phyloP scores from a whole-genome alignment of 257 asterid genomes.

The Salvia hispanica region DNA sequence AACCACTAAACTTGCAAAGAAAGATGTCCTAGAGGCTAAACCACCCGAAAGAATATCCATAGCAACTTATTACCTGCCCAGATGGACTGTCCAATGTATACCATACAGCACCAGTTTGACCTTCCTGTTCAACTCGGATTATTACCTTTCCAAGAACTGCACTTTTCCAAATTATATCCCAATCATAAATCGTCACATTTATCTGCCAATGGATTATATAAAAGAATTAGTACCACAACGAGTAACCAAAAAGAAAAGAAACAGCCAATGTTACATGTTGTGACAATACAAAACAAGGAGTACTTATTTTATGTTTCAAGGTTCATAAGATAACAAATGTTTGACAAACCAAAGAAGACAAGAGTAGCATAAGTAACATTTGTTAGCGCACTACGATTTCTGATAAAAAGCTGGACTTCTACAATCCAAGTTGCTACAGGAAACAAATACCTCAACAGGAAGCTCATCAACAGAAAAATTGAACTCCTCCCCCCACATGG shows the following conservation, averaged over 20 bases:
- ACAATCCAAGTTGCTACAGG: conserved; percentile 17
- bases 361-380: not conserved
- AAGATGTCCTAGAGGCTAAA: conserved; percentile 5
- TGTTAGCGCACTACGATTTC: not conserved
- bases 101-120: conserved; percentile 88
- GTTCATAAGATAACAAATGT: conserved; percentile 7
- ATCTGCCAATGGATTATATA: conserved; percentile 62
- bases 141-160: conserved; percentile 94
- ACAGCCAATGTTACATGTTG: conserved; percentile 3
- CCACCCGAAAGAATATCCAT: too few species aligned
- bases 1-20: conserved; percentile 16
- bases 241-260: conserved; percentile 17
- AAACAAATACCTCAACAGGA: conserved; percentile 73
- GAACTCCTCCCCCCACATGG: conserved; percentile 99
- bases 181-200: conserved; percentile 89
- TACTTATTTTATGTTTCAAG: not conserved
- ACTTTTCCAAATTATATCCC: conserved; percentile 99
- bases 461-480: conserved; percentile 91
- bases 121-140: conserved; percentile 77
- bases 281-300: conserved; percentile 19
- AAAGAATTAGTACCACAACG: conserved; percentile 37
- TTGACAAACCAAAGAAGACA: not conserved
- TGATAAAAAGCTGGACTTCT: not conserved
- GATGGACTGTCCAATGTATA: conserved; percentile 82
- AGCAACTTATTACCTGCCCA: conserved; percentile 89